A percentile compares a stretch with the other conserved stretches of the same genome.
phyloP scores from a whole-genome alignment of 495 filamentous ascomycete species.

The Trichoderma erinaceum region DNA sequence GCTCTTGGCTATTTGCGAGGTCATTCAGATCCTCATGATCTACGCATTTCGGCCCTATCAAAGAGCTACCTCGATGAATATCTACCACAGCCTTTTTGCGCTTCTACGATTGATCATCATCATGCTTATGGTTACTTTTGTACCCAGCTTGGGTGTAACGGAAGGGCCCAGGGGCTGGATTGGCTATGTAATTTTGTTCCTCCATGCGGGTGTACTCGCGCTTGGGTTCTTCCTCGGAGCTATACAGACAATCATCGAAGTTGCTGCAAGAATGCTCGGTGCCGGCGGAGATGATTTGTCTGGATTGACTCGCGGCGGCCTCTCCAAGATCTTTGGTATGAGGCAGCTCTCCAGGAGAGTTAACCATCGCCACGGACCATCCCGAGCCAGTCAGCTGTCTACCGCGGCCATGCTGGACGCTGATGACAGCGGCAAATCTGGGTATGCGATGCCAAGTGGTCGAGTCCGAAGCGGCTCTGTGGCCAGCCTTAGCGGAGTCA shows the following conservation, averaged over 20 bases:
- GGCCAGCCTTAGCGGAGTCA: slow-evolving; percentile 65
- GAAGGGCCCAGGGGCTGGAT: slow-evolving; percentile 85
- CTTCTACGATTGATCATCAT: slow-evolving; percentile 69
- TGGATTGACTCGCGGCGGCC: slow-evolving; percentile 74
- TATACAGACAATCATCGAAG: slow-evolving; percentile 81
- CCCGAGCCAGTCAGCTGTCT: slow-evolving; percentile 71
- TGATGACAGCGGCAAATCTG: slow-evolving; percentile 57
- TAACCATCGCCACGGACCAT: slow-evolving; percentile 49
- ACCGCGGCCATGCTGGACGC: slow-evolving; percentile 70
- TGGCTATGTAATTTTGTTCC: slow-evolving; percentile 81
- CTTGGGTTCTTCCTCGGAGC: slow-evolving; percentile 94
- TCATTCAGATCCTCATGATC: slow-evolving; percentile 81
- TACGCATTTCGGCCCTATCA: slow-evolving; percentile 88
- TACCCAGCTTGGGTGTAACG: slow-evolving; percentile 70
- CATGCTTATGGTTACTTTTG: slow-evolving; percentile 80
- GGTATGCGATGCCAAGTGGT: slow-evolving; percentile 54
- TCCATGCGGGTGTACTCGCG: slow-evolving; percentile 80
- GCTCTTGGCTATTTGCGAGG: slow-evolving; percentile 86
- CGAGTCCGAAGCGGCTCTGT: slow-evolving; percentile 76
- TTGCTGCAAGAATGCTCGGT: slow-evolving; percentile 70
- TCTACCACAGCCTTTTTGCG: slow-evolving; percentile 83
- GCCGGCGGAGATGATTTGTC: slow-evolving; percentile 67
- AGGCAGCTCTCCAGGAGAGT: slow-evolving; percentile 79
- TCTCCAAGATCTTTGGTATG: slow-evolving; percentile 87
- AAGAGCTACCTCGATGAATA: slow-evolving; percentile 93